Evolutionary conservation across 192 early-diverging fungal genomes (phyloP), one percentile per base, ranked within the genome.

Genomic region (Backusella morwellensis): DNA sequence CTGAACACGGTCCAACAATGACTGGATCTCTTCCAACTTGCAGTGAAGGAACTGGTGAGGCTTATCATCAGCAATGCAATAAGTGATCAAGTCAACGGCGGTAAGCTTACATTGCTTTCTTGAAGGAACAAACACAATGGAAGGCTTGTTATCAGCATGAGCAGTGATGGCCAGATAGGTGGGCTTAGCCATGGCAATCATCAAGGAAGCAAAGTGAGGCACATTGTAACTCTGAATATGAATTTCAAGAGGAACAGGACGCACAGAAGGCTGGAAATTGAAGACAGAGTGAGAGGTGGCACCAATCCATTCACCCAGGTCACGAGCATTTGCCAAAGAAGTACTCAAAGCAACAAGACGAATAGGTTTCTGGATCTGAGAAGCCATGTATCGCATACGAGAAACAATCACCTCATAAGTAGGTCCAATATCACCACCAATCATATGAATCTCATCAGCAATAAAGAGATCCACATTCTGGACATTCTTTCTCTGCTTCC

Each of bases 261-360:
- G 90, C 17, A 98, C 97, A 19, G 90, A 93, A 34, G 97, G 97
- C 47, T 93, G 91, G 85, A 99, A 99, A 81, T 97, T 99, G 82
- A 95, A 97, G n/a, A 96, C 91, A 6, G 90, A 86, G 5, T 89
- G 86, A 29, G 83, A 77, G 0, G 91, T 88, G 0, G 93, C 94
- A 40, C 96, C 97, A 75, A 99, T 94, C 98, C 98, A 99, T 77
- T 96, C 95, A 2, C 96, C 98, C 47, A 99, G 83, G 77, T 99
- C 98, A n/a, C 92, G 87, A n/a, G 97, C 97, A 82, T 99, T 99
- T 29, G 97, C 95, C 56, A 99, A 77, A 2, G 95, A 95, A 2
- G 95, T 92, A 56, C 95, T 91, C 75, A 99, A 83, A 19, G 91
- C 95, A 35, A 99, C 91, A 44, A 99, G 93, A n/a, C 98, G 93